Base-by-base conservation (phyloP, 2,329 filamentous ascomycete genomes). In the Hypoxylon sp. region DNA sequence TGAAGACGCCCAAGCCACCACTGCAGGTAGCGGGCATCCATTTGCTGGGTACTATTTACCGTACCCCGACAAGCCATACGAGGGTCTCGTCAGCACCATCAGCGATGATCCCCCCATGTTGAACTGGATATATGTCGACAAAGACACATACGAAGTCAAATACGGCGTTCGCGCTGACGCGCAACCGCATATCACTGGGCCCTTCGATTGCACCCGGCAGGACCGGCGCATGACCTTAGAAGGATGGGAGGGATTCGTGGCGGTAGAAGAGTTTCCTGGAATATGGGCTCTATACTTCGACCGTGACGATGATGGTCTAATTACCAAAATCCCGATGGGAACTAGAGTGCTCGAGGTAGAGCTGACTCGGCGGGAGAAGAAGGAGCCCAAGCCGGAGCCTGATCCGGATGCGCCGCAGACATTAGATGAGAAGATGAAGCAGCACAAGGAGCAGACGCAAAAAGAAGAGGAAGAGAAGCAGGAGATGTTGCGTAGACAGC, bases 31-130 rank as follows among this genome's bases (percentile, higher is more conserved):
- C 55, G 82, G 84, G 2, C 85, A 88, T 72, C 82, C 83, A 0
- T 88, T 87, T 71, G 81, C 84, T 2, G 86, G 86, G 25, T 88
- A 89, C 72, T 88, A 82, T 69, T 78, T 88, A 21, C 85, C 86
- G 1, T 88, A 88, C 68, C 86, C 86, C 2, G 86, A 86, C n/a
- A 69, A 79, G n/a, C 64, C 76, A 25, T 79, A 82, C 46, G 79
- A 83, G 38, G 83, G 83, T 3, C 75, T 85, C 1, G 83, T 85
- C 28, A 84, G 80, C 51, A 84, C 82, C 9, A 84, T 85, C 41
- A 82, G 80, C 34, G 80, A 84, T 55, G 81, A 81, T 13, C 81
- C 83, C n/a, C 83, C 83, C 0, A 80, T 84, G 67, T 77, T 85
- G 71, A 85, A 85, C 73, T 85, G 83, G 83, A 81, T 85, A 68